These are phyloP conservation scores for Taphrina confusa DNA, from an alignment of 1,139 yeast species.

Conservation along the genomic window DNA sequence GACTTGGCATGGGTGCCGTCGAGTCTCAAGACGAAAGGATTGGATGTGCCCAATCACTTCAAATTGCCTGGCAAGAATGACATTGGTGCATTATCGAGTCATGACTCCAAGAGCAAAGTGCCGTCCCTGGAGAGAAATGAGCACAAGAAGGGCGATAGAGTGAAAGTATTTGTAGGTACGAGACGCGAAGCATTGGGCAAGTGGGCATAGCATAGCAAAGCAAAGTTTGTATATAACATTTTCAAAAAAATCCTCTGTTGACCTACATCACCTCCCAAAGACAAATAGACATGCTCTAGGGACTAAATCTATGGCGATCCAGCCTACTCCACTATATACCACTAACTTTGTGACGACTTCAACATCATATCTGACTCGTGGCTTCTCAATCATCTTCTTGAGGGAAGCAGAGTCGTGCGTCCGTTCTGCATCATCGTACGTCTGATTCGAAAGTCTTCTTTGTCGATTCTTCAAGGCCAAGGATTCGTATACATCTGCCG, in stretches of 20 bases:
- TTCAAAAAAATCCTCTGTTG: not conserved
- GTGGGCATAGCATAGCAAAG: constrained; percentile 17
- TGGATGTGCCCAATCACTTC: constrained; percentile 29
- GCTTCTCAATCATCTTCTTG: constrained; percentile 48
- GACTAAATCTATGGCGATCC: constrained; percentile 41
- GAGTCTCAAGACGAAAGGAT: constrained; percentile 28
- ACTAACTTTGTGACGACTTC: constrained; percentile 71
- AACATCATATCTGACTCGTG: constrained; percentile 62
- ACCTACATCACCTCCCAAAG: constrained; percentile 12
- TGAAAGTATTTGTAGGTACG: not conserved
- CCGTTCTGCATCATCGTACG: constrained; percentile 30
- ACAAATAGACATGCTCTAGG: constrained; percentile 22
- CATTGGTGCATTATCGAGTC: constrained; percentile 4
- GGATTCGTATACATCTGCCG: constrained; percentile 51
- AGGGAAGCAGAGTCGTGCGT: constrained; percentile 42
- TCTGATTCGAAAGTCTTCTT: constrained; percentile 31
- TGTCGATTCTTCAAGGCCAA: constrained; percentile 43
- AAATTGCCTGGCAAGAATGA: constrained; percentile 12
- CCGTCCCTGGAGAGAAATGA: not conserved
- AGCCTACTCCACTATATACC: constrained; percentile 72
- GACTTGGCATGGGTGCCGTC: constrained; percentile 16
- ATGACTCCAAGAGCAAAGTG: too few relatives aligned
- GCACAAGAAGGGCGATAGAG: not conserved
- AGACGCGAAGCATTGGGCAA: constrained; percentile 14
- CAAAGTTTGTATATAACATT: constrained; percentile 1